Percentiles rank a stretch among this genome's conserved stretches.
These are phyloP conservation scores for Beauveria sp. DNA, from an alignment of 2,329 filamentous ascomycete genomes.

Conservation along the genomic window DNA sequence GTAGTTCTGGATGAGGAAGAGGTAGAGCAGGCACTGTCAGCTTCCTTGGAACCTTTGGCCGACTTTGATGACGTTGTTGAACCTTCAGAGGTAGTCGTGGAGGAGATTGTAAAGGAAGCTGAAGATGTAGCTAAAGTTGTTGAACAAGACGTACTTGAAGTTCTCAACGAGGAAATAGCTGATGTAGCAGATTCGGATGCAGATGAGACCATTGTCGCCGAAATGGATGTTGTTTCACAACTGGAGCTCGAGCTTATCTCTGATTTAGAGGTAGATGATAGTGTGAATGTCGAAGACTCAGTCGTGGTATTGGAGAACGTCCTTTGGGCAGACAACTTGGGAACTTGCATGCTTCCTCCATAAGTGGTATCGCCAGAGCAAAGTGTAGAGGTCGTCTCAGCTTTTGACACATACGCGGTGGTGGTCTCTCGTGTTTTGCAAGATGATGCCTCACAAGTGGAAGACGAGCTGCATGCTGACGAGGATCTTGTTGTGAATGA, in stretches of 20 bases:
- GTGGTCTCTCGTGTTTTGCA: background rate
- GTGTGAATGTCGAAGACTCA: background rate
- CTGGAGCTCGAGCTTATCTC: background rate
- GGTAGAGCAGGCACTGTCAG: background rate
- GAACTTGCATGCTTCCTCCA: conserved; percentile 2
- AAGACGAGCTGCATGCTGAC: background rate
- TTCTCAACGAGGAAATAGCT: background rate
- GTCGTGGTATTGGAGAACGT: conserved; percentile 1
- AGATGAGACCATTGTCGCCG: background rate
- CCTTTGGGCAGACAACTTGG: background rate
- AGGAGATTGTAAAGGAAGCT: background rate
- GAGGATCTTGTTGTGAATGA: background rate
- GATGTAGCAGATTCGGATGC: background rate
- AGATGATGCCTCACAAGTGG: background rate
- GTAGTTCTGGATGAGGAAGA: background rate
- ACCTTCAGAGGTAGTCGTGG: background rate
- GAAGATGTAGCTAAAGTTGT: background rate
- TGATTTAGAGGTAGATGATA: background rate
- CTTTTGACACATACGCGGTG: background rate
- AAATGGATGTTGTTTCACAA: background rate
- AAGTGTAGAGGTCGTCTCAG: background rate
- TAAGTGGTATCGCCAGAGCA: background rate
- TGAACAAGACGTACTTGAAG: background rate
- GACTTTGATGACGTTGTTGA: background rate
- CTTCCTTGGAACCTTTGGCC: background rate